Evolutionary conservation across 2,329 filamentous ascomycete genomes (phyloP).

Genomic region (Ophiobolus disseminans): DNA sequence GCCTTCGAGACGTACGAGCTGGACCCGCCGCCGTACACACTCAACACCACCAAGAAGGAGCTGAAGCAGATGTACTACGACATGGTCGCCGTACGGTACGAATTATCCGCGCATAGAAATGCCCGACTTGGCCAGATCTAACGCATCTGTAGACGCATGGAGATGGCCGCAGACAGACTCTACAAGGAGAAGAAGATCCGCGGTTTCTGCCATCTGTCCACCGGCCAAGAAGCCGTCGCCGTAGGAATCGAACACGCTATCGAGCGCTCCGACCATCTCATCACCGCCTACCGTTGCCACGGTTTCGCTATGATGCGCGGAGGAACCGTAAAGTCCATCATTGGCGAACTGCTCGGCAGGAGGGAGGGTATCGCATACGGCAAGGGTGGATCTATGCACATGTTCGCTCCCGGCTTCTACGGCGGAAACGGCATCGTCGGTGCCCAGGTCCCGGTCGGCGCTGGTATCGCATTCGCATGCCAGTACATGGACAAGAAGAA

Average conservation of each 20-base stretch:
- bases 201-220: slow-evolving; percentile 99
- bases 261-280: slow-evolving; percentile 88
- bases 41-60: slow-evolving; percentile 95
- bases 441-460: slow-evolving; percentile 96
- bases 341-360: slow-evolving; percentile 68
- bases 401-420: slow-evolving; percentile 98
- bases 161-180: slow-evolving; percentile 97
- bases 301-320: slow-evolving; percentile 98
- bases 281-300: slow-evolving; percentile 99
- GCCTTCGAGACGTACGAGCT: slow-evolving; percentile 99
- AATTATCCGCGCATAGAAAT: slow-evolving; percentile 1
- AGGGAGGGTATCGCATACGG: slow-evolving; percentile 97
- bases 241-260: slow-evolving; percentile 97
- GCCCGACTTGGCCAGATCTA: slow-evolving; percentile 11
- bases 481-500: slow-evolving; percentile 90
- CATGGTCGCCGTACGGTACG: slow-evolving; percentile 93
- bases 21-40: slow-evolving; percentile 90
- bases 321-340: slow-evolving; percentile 61
- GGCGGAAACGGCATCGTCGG: slow-evolving; percentile 99
- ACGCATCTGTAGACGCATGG: slow-evolving; percentile 79
- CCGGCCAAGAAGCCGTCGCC: slow-evolving; percentile 95
- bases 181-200: slow-evolving; percentile 99
- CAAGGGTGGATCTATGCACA: slow-evolving; percentile 99
- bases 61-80: slow-evolving; percentile 99
- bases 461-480: slow-evolving; percentile 95